A percentile compares a stretch with the other conserved stretches of the same genome.
Conservation (phyloP, 768 basidiomycete species). For the Trametopsis cervina region DNA sequence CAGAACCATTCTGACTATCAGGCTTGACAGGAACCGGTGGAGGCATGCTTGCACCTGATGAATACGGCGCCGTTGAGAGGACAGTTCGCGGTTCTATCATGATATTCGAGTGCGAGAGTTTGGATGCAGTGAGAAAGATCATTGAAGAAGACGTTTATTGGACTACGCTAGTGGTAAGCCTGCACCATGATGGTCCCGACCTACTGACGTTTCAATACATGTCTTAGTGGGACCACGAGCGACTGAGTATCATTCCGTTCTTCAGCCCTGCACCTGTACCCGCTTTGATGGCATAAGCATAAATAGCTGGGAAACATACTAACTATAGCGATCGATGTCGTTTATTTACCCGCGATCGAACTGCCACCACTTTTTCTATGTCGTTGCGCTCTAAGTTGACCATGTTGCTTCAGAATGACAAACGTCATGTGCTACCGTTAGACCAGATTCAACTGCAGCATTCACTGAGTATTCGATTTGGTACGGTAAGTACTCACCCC, state of each 20-base stretch:
- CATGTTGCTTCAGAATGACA: too few species aligned
- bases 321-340: too few species aligned
- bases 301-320: too few species aligned
- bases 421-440: too few species aligned
- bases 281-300: neutral
- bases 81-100: constrained; percentile 11
- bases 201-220: too few species aligned
- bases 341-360: too few species aligned
- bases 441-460: too few species aligned
- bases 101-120: constrained; percentile 9
- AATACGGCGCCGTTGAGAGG: constrained; percentile 11
- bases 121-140: constrained; percentile 7
- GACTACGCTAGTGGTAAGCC: constrained; percentile 12
- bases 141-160: constrained; percentile 13
- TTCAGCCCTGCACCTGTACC: neutral
- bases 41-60: constrained; percentile 14
- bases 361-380: too few species aligned
- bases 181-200: too few species aligned
- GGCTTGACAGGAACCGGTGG: constrained; percentile 15
- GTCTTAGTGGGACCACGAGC: constrained; percentile 48
- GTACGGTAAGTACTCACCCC: too few species aligned
- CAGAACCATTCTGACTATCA: neutral
- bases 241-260: constrained; percentile 39
- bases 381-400: too few species aligned
- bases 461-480: too few species aligned